Percentiles rank a stretch among this genome's conserved stretches.
These are phyloP conservation scores for Auriculariales sp. DNA, from an alignment of 768 basidiomycete genomes.

Conservation along the genomic window DNA sequence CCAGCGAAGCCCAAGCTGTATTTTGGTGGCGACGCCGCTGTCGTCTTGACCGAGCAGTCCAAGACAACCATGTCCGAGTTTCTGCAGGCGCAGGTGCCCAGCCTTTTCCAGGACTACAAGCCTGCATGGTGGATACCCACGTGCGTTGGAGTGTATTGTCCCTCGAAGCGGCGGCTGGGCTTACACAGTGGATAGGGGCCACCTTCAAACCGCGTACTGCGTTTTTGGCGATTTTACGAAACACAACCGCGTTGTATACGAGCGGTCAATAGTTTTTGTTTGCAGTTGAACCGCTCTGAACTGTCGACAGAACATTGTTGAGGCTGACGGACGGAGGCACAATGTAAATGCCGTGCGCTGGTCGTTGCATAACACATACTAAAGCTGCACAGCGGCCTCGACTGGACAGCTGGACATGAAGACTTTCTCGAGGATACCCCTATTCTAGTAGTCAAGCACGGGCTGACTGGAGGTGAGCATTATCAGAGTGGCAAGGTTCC, in stretches of 20 bases:
- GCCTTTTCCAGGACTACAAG: conserved; percentile 3
- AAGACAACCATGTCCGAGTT: not conserved
- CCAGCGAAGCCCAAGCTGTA: not conserved
- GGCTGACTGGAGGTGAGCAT: conserved; percentile 28
- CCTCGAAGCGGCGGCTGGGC: not conserved
- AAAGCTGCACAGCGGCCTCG: not conserved
- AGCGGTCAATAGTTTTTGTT: conserved; percentile 13
- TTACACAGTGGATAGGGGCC: conserved; percentile 14
- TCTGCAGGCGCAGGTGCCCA: not conserved
- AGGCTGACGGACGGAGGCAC: conserved; percentile 27
- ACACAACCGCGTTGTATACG: conserved; percentile 22
- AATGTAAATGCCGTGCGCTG: conserved; percentile 19
- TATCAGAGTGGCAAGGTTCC: conserved; percentile 3
- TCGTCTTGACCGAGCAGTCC: not conserved
- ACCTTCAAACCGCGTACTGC: conserved; percentile 23
- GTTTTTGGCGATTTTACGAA: conserved; percentile 22
- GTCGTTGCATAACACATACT: not conserved
- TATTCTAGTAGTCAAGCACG: conserved; percentile 27
- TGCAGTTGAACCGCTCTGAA: not conserved
- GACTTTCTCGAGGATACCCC: conserved; percentile 25
- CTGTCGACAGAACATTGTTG: conserved; percentile 17
- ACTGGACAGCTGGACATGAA: conserved; percentile 1
- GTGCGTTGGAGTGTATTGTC: conserved; percentile 8
- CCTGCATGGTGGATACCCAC: conserved; percentile 21
- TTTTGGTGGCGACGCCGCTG: not conserved